Evolutionary conservation across 257 asterid species (phyloP), one percentile per base, ranked within the genome.

Genomic region (Parsonsia alboflavescens): DNA sequence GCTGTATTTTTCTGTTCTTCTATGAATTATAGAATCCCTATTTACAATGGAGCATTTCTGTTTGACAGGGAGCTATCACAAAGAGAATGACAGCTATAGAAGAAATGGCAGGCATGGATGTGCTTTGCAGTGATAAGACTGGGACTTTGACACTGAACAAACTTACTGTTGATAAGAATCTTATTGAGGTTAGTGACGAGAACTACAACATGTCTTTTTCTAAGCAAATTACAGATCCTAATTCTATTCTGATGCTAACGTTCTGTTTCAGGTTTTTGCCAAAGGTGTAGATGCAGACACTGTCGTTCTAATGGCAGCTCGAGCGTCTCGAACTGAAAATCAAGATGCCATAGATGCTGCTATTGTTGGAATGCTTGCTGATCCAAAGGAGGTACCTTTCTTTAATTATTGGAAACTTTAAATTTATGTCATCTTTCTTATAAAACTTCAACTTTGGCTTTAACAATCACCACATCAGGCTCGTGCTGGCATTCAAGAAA

Each of bases 91-190:
- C 97, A 28, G 99, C 99, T 71, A 94, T 94, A 64, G 99, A 94
- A 87, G 99, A 94, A 75, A 94, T 94, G 99, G 99, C 99, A 19
- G 99, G 99, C 78, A 94, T 94, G 99, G 98, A 94, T 62, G 99
- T 94, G 78, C 97, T 94, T 58, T 94, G 99, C 84, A 94, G 99
- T 52, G 99, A 94, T 79, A 94, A 94, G 81, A 92, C 97, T 0
- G 99, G 99, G 72, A 94, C 99, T 54, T 79, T 94, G 80, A 92
- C 99, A 46, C 79, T 94, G 68, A 94, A 94, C 86, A 94, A 94
- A 84, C 99, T 94, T 46, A 92, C 97, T 2, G 99, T 94, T 73
- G 99, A 94, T 74, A 94, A 90, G 86, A 94, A 92, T 84, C 96
- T 94, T 75, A 89, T 94, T 26, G 97, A 94, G 96, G 98, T 93